Percentiles rank a stretch among this genome's conserved stretches.
These are phyloP conservation scores for Populus tomentosa DNA, from an alignment of 441 rosid species.

Conservation along the genomic window DNA sequence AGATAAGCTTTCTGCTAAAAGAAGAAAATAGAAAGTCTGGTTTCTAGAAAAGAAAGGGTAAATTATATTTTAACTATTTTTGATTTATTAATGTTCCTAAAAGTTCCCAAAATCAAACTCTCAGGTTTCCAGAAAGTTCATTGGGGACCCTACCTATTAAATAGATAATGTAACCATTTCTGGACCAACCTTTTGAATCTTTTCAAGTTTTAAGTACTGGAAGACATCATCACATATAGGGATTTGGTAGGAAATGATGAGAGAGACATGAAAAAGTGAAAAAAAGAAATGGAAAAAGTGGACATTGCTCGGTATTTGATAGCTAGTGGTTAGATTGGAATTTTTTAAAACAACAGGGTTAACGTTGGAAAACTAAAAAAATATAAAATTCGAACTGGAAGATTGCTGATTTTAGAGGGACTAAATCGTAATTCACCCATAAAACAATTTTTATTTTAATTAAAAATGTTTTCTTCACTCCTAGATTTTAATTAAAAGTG, in stretches of 20 bases:
- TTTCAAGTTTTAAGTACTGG: not conserved
- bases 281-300: no score
- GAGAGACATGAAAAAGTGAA: not conserved
- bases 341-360: not conserved
- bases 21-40: no score
- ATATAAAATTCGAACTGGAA: not conserved
- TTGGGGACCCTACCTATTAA: no score
- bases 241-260: not conserved
- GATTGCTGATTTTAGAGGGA: not conserved
- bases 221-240: not conserved
- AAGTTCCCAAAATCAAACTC: not conserved
- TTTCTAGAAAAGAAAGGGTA: no score
- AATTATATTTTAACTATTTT: no score
- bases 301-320: not conserved
- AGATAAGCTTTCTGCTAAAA: no score
- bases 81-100: no score
- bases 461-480: not conserved
- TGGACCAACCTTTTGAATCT: not conserved
- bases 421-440: not conserved
- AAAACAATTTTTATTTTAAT: not conserved
- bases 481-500: not conserved
- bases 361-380: not conserved
- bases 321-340: not conserved
- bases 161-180: not conserved
- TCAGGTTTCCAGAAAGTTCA: no score